These are phyloP conservation scores for Teratosphaeria epicoccoides DNA, from an alignment of 2,329 filamentous ascomycete genomes.

Conservation along the genomic window DNA sequence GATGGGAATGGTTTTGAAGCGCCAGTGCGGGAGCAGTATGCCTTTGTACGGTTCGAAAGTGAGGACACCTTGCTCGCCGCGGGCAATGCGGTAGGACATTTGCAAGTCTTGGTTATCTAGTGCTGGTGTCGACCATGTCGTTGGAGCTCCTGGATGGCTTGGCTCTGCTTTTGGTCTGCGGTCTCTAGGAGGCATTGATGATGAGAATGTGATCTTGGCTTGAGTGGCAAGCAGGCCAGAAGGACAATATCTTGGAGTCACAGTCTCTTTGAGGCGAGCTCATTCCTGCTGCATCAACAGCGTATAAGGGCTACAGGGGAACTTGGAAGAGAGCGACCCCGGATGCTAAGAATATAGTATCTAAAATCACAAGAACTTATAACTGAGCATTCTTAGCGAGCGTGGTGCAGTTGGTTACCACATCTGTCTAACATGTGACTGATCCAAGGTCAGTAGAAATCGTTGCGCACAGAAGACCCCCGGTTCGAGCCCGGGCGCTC, in stretches of 20 bases:
- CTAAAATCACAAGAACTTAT: not conserved
- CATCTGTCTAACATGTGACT: conserved; percentile 4
- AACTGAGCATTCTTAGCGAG: too few relatives aligned
- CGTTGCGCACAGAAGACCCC: conserved; percentile 3
- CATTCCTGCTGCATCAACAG: too few relatives aligned
- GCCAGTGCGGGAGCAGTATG: conserved; percentile 48
- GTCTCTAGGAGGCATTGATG: not conserved
- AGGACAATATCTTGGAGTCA: too few relatives aligned
- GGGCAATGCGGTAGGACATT: conserved; percentile 47
- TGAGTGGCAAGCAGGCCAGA: too few relatives aligned
- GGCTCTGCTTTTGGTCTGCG: not conserved
- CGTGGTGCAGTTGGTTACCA: conserved; percentile 7
- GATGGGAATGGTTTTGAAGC: conserved; percentile 45
- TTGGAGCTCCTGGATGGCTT: not conserved
- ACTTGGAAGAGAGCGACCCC: too few relatives aligned
- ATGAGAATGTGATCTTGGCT: not conserved
- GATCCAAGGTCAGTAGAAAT: not conserved
- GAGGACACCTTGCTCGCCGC: conserved; percentile 51
- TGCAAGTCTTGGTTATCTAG: conserved; percentile 26
- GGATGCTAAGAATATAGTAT: not conserved
- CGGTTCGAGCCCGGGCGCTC: conserved; percentile 3
- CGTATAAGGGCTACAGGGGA: too few relatives aligned
- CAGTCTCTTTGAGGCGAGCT: too few relatives aligned
- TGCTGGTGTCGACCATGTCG: conserved; percentile 16
- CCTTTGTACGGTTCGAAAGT: conserved; percentile 56